phyloP scores from a whole-genome alignment of 148 eudicot genomes.

The Nyssa sinensis region DNA sequence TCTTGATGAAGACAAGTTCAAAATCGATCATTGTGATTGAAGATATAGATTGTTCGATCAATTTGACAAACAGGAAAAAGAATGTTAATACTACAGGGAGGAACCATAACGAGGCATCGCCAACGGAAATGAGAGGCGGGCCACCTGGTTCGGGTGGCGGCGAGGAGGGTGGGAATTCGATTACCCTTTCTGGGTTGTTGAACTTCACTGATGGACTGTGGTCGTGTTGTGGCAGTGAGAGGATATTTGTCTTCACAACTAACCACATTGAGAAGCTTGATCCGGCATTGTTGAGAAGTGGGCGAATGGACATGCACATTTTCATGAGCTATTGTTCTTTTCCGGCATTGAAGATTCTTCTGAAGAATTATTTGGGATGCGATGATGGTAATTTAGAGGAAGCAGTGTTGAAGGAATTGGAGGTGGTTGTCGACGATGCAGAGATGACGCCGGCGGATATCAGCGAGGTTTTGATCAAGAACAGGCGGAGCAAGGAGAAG shows the following conservation, averaged over 20 bases:
- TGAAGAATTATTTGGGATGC: conserved; percentile 65
- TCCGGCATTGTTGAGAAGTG: conserved; percentile 84
- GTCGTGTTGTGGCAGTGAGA: conserved; percentile 98
- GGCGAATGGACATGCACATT: conserved; percentile 96
- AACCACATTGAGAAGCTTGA: conserved; percentile 85
- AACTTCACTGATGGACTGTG: conserved; percentile 93
- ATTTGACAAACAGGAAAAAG: conserved; percentile 43
- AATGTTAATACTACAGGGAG: background rate
- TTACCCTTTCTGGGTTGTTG: conserved; percentile 79
- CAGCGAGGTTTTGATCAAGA: conserved; percentile 80
- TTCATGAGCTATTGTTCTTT: conserved; percentile 67
- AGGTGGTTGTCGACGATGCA: conserved; percentile 47
- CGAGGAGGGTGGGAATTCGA: conserved; percentile 40
- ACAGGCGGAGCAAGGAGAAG: conserved; percentile 47
- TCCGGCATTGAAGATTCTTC: conserved; percentile 52
- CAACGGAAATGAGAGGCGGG: background rate
- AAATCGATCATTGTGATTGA: conserved; percentile 93
- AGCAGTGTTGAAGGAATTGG: conserved; percentile 27
- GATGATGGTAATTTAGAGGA: conserved; percentile 35
- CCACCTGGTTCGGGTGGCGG: background rate
- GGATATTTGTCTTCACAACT: conserved; percentile 88
- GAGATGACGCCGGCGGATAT: conserved; percentile 88
- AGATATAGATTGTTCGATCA: conserved; percentile 87
- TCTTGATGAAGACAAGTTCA: conserved; percentile 85
- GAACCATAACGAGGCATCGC: background rate